A percentile compares a stretch with the other conserved stretches of the same genome.
Evolutionary conservation across 83 land plant species (phyloP).

Genomic region (Larix sibirica): DNA sequence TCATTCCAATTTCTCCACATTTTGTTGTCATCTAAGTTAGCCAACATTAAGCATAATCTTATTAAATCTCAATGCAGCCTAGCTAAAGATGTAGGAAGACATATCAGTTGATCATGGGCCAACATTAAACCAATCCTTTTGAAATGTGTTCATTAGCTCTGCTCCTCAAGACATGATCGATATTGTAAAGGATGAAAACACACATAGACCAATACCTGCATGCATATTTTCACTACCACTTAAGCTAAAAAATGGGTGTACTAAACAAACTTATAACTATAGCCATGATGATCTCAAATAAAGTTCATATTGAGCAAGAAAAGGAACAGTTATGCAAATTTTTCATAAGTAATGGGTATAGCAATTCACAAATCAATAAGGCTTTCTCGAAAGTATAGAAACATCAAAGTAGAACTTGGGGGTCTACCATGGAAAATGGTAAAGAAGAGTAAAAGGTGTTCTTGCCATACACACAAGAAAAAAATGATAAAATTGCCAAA

Average conservation of each 20-base stretch:
- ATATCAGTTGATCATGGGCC: too few relatives aligned
- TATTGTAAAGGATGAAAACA: not conserved
- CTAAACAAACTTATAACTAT: not conserved
- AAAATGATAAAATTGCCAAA: not conserved
- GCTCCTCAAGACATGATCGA: too few relatives aligned
- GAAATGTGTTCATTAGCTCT: too few relatives aligned
- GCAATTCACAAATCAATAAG: not conserved
- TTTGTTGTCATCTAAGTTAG: too few relatives aligned
- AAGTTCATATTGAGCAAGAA: not conserved
- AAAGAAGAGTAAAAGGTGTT: not conserved
- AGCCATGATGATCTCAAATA: not conserved
- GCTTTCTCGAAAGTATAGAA: not conserved
- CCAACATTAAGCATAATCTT: too few relatives aligned
- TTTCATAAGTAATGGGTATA: not conserved
- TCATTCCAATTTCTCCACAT: too few relatives aligned
- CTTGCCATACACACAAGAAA: not conserved
- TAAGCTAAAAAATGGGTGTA: not conserved
- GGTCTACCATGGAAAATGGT: not conserved
- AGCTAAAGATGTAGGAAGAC: too few relatives aligned
- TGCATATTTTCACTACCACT: not conserved
- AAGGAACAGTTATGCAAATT: not conserved
- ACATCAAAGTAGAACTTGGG: not conserved
- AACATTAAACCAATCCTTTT: too few relatives aligned
- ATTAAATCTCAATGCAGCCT: too few relatives aligned
- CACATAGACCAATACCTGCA: not conserved